phyloP scores from a whole-genome alignment of 2,329 filamentous ascomycete species.

The Fusarium subtropicale region DNA sequence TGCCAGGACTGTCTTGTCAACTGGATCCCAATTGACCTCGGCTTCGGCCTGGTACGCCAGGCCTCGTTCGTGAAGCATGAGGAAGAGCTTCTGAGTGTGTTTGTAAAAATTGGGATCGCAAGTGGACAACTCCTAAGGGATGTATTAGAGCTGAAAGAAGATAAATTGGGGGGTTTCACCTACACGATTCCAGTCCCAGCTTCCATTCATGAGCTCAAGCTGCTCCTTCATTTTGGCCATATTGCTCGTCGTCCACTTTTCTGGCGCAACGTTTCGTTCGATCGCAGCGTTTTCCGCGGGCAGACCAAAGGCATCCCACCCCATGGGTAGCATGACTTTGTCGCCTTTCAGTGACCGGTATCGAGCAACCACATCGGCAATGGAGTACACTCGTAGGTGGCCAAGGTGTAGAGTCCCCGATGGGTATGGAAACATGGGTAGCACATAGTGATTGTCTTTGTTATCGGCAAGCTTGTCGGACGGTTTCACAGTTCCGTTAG shows the following conservation, averaged over 20 bases:
- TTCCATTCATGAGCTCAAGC: slow-evolving; percentile 80
- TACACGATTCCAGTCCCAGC: slow-evolving; percentile 86
- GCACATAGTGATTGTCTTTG: slow-evolving; percentile 70
- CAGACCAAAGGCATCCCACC: slow-evolving; percentile 92
- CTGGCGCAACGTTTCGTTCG: slow-evolving; percentile 81
- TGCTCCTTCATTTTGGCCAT: slow-evolving; percentile 88
- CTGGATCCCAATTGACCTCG: slow-evolving; percentile 89
- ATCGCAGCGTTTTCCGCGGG: slow-evolving; percentile 93
- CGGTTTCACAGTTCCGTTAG: slow-evolving; percentile 2
- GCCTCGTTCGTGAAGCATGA: slow-evolving; percentile 78
- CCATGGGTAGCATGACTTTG: slow-evolving; percentile 87
- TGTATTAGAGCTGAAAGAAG: slow-evolving; percentile 2
- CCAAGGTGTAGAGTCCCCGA: slow-evolving; percentile 88
- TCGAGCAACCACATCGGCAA: slow-evolving; percentile 85
- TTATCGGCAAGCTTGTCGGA: slow-evolving; percentile 31
- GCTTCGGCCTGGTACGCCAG: slow-evolving; percentile 87
- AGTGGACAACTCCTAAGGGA: slow-evolving; percentile 78
- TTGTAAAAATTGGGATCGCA: slow-evolving; percentile 89
- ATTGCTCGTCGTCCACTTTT: slow-evolving; percentile 82
- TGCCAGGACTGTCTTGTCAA: slow-evolving; percentile 89
- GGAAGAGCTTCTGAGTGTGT: slow-evolving; percentile 87
- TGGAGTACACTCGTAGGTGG: slow-evolving; percentile 89
- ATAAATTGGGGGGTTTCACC: slow-evolving; percentile 49
- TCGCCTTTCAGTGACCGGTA: slow-evolving; percentile 80
- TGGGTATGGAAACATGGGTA: slow-evolving; percentile 95